Conservation (phyloP, 192 early-diverging fungal species). For the Oehlia diaphana region DNA sequence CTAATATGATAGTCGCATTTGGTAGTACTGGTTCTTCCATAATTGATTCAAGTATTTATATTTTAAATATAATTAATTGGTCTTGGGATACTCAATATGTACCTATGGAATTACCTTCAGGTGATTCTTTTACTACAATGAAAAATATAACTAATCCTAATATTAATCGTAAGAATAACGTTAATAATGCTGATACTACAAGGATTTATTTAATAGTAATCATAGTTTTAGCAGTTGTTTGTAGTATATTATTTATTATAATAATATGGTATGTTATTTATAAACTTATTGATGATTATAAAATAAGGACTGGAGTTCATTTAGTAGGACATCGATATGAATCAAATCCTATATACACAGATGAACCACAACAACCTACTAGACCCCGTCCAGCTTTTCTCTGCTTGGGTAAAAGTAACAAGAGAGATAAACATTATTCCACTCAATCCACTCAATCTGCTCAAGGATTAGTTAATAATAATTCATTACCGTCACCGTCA, state of each 20-base stretch:
- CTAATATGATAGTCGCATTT: constrained; percentile 26
- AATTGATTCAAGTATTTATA: constrained; percentile 30
- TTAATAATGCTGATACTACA: not conserved
- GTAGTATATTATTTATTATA: not conserved
- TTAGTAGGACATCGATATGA: not conserved
- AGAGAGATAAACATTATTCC: not conserved
- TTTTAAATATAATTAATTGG: constrained; percentile 25
- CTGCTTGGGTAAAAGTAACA: not conserved
- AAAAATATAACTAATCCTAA: not conserved
- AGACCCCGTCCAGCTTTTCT: not conserved
- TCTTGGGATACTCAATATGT: constrained; percentile 25
- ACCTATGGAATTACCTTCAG: not conserved
- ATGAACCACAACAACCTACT: not conserved
- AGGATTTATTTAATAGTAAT: not conserved
- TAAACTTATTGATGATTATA: not conserved
- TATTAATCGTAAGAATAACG: not conserved
- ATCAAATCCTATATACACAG: not conserved
- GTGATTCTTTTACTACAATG: not conserved
- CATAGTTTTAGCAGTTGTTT: not conserved
- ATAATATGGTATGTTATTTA: not conserved
- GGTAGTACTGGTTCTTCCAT: not conserved
- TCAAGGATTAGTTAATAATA: not conserved
- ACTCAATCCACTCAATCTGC: not conserved
- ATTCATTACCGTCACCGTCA: not conserved
- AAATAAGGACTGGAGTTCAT: not conserved